Evolutionary conservation across 306 rosid species (phyloP).

Genomic region (Psophocarpus tetragonolobus): DNA sequence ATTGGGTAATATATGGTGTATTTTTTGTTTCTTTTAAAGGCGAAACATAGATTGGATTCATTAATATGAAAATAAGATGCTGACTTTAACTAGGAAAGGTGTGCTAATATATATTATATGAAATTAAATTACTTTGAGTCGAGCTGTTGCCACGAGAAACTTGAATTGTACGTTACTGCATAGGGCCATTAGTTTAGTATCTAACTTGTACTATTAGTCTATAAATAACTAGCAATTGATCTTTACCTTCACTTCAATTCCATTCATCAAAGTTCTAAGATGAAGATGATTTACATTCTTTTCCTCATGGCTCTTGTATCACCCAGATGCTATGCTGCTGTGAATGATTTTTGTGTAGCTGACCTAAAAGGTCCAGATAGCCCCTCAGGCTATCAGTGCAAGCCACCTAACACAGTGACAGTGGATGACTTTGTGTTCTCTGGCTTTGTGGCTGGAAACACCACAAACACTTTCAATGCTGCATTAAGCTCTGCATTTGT

Average conservation of each 20-base stretch:
- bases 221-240: background rate
- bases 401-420: conserved; percentile 37
- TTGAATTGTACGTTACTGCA: background rate
- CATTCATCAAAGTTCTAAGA: background rate
- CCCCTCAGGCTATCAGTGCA: conserved; percentile 59
- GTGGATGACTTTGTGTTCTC: conserved; percentile 52
- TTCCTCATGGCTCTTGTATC: background rate
- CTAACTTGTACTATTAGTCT: background rate
- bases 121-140: background rate
- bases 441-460: conserved; percentile 45
- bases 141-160: background rate
- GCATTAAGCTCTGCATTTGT: conserved; percentile 59
- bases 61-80: too few species aligned
- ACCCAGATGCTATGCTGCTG: conserved; percentile 26
- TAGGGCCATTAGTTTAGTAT: background rate
- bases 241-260: background rate
- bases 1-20: too few species aligned
- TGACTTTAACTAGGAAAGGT: too few species aligned
- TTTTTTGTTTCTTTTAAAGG: too few species aligned
- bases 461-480: conserved; percentile 44
- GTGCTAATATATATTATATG: background rate
- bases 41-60: too few species aligned
- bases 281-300: background rate
- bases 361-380: conserved; percentile 44
- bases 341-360: conserved; percentile 60